Base-by-base conservation (phyloP, 2,329 filamentous ascomycete species). In the Claviceps purpurea region DNA sequence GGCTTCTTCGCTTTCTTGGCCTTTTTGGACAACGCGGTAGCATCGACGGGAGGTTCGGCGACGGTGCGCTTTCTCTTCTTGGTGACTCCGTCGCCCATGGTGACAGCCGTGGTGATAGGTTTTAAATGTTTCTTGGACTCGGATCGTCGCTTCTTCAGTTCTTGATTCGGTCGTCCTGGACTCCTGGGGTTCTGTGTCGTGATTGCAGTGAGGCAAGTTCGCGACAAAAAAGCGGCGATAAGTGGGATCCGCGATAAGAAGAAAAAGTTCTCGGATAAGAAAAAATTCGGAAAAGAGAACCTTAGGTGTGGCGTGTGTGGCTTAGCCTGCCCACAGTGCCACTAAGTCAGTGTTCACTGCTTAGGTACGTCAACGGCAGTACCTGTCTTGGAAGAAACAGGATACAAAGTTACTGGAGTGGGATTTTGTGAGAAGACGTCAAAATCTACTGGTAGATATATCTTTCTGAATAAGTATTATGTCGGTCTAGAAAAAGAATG, bases 51-150 rank as follows among this genome's bases (percentile, higher is more conserved):
- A 16, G 60, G 58, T 45, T 69, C 64, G 50, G 60, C 62, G 54
- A 64, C 66, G 58, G 63, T 68, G 52, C 67, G 65, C 57, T 69
- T 71, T 54, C 73, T 68, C 65, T 75, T 76, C 58, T 74, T 75
- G 60, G 59, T 68, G 47, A 64, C 58, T 46, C 61, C 57, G 54
- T 62, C 59, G 57, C 65, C 62, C 68, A 70, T 70, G 13, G 51
- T 65, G 54, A 43, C 39, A 6, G 41, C 3, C 7, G 3, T 14
- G 14, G 10, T 8, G 38, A 2, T 20, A n/a, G 16, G 49, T 22
- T 1, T 24, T 37, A 43, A 41, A 1, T 14, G 8, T 4, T 20
- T 34, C 14, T 3, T 20, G 11, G 16, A 40, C 14, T 39, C 18
- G 10, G n/a, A 40, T 16, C 14, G 13, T 24, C 34, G 37, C 18